These are phyloP conservation scores for Herpetomonas muscarum DNA, from an alignment of 208 protist species.

Conservation along the genomic window DNA sequence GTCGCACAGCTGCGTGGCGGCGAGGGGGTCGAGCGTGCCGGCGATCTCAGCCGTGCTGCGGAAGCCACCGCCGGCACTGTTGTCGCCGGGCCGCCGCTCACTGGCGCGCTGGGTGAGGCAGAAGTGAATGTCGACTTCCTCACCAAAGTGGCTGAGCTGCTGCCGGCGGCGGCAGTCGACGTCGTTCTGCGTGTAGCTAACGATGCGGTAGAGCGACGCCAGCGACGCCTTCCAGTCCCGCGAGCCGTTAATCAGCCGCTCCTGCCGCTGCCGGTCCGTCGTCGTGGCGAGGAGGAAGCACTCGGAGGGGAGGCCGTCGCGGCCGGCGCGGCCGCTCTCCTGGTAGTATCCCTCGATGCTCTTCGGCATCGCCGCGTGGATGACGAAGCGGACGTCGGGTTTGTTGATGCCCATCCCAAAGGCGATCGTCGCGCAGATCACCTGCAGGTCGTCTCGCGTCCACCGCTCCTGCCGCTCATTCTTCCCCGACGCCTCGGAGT, in stretches of 20 bases:
- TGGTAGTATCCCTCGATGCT: slow-evolving; percentile 98
- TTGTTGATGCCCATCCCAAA: slow-evolving; percentile 99
- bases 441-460: slow-evolving; percentile 85
- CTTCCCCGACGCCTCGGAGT: slow-evolving; percentile 61
- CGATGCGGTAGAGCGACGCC: slow-evolving; percentile 68
- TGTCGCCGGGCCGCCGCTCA: not conserved
- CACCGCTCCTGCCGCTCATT: slow-evolving; percentile 86
- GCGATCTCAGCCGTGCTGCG: not conserved
- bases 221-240: slow-evolving; percentile 75
- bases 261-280: slow-evolving; percentile 65
- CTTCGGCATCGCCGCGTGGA: slow-evolving; percentile 97
- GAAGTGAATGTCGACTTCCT: slow-evolving; percentile 62
- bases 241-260: slow-evolving; percentile 75
- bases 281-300: slow-evolving; percentile 76
- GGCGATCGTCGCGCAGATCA: slow-evolving; percentile 97
- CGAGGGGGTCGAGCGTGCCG: not conserved
- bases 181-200: slow-evolving; percentile 79
- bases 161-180: slow-evolving; percentile 83
- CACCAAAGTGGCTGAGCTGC: slow-evolving; percentile 84
- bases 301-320: slow-evolving; percentile 89
- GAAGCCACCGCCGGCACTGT: not conserved
- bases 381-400: slow-evolving; percentile 96
- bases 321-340: slow-evolving; percentile 95
- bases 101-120: slow-evolving; percentile 42
- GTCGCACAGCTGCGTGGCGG: slow-evolving; percentile 60